Evolutionary conservation across 495 filamentous ascomycete species (phyloP), one percentile per base, ranked within the genome.

Genomic region (Cladorrhinum samala): DNA sequence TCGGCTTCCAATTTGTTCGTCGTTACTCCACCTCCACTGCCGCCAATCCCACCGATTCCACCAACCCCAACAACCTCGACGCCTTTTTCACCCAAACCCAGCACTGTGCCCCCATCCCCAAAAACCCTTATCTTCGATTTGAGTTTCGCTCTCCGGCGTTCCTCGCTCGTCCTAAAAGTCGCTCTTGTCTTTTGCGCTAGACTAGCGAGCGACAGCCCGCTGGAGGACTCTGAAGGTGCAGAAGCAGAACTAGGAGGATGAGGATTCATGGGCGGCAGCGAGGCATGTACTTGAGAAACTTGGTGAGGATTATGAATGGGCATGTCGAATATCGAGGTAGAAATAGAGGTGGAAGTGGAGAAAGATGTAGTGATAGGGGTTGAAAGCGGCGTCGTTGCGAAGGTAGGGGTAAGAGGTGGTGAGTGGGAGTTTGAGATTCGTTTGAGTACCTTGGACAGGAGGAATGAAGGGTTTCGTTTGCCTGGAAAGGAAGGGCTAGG

Each of bases 51-150:
- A n/a, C n/a, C n/a, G n/a, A n/a, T n/a, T n/a, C n/a, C n/a, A n/a
- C n/a, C n/a, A n/a, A 33, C 27, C 27, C 27, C 27, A 33, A 33
- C 27, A 11, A 33, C 6, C 11, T 19, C 23, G 6, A 23, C 23
- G n/a, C 45, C 45, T 11, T 47, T 23, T 13, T 47, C 25, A 8
- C 2, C n/a, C 7, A 5, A n/a, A n/a, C 45, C 45, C 45, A 47
- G 18, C 43, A 53, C 13, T 25, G 27, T 48, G 5, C 42, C 50
- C 14, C 43, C 50, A 37, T 53, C 50, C 3, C 42, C 50, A 20
- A 49, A 36, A 9, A 53, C 50, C 36, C 18, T 53, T 7, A 53
- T 53, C 18, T 46, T 27, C n/a, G n/a, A 24, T 11, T 47, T 47
- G 45, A 47, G 45, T 14, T 47, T 47, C 7, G 21, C n/a, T 9